Conservation (phyloP, 192 early-diverging fungal species). For the Backusella circina region DNA sequence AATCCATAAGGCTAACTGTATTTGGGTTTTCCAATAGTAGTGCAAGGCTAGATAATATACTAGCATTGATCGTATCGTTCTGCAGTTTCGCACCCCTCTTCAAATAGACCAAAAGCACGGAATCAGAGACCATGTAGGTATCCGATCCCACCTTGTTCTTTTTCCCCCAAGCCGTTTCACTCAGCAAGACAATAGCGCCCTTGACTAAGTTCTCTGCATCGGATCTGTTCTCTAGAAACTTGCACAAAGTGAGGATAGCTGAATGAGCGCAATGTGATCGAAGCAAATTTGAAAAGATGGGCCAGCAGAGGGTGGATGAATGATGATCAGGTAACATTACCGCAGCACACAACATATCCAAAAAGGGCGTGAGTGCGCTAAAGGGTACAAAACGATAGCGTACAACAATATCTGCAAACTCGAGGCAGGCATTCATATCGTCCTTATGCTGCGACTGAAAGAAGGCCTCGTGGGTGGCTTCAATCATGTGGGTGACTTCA, state of each 20-base stretch:
- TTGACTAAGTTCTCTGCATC: slow-evolving; percentile 29
- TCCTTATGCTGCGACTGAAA: slow-evolving; percentile 34
- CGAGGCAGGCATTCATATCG: slow-evolving; percentile 42
- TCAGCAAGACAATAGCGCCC: slow-evolving; percentile 56
- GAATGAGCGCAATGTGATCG: slow-evolving; percentile 60
- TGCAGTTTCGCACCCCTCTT: slow-evolving; percentile 12
- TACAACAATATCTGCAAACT: slow-evolving; percentile 53
- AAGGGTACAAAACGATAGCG: slow-evolving; percentile 52
- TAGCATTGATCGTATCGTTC: slow-evolving; percentile 13
- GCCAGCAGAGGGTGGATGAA: slow-evolving; percentile 37
- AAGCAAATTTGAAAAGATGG: slow-evolving; percentile 60
- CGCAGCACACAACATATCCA: slow-evolving; percentile 49
- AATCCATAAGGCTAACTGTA: slow-evolving; percentile 23
- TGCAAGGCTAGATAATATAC: slow-evolving; percentile 17
- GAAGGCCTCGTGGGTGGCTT: slow-evolving; percentile 42
- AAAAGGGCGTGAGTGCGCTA: slow-evolving; percentile 39
- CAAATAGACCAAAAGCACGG: slow-evolving; percentile 30
- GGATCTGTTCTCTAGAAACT: slow-evolving; percentile 37
- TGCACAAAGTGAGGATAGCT: slow-evolving; percentile 51
- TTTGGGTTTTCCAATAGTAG: slow-evolving; percentile 4
- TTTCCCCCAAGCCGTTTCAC: slow-evolving; percentile 54
- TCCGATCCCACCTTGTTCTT: slow-evolving; percentile 7
- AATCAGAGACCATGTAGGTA: slow-evolving; percentile 23
- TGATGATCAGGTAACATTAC: slow-evolving; percentile 12
- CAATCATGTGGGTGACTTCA: slow-evolving; percentile 45